phyloP scores from a whole-genome alignment of 1,284 basidiomycete genomes.

The Phylloboletellus chloephorus region DNA sequence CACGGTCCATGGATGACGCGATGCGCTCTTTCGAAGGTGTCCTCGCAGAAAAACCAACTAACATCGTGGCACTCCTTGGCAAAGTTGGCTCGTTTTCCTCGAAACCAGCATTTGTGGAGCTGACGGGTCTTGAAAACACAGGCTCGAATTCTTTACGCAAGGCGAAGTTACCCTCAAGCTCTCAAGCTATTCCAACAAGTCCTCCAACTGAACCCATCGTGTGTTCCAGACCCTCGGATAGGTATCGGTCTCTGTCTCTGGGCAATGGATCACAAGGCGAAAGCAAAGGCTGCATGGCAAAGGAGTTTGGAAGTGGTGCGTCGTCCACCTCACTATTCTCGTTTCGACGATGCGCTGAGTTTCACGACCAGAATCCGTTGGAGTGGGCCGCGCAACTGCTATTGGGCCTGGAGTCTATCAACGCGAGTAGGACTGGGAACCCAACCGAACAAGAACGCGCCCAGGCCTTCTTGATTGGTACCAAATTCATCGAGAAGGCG shows the following conservation, averaged over 20 bases:
- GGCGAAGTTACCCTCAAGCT: conserved; percentile 71
- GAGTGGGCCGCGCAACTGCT: conserved; percentile 75
- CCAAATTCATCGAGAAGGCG: conserved; percentile 64
- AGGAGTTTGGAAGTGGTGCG: conserved; percentile 76
- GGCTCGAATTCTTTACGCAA: conserved; percentile 80
- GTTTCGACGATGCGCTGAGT: conserved; percentile 4
- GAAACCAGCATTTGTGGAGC: neutral
- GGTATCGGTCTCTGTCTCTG: conserved; percentile 91
- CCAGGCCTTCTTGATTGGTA: conserved; percentile 52
- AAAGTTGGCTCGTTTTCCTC: conserved; percentile 44
- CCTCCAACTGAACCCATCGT: conserved; percentile 68
- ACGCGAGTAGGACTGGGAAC: conserved; percentile 66
- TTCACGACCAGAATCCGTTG: conserved; percentile 55
- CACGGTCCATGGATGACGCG: conserved; percentile 73
- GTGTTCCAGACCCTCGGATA: conserved; percentile 85
- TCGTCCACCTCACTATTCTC: conserved; percentile 12
- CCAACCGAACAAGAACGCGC: conserved; percentile 57
- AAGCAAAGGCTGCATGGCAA: conserved; percentile 84
- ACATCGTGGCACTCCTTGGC: conserved; percentile 75
- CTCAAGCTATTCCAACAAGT: conserved; percentile 82
- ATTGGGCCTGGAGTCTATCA: conserved; percentile 79
- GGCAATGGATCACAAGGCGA: conserved; percentile 74
- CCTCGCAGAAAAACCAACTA: conserved; percentile 73
- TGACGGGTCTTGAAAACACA: conserved; percentile 27
- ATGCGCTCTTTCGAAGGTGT: conserved; percentile 77